A percentile compares a stretch with the other conserved stretches of the same genome.
Conservation (phyloP, 805 yeast genomes). For the Ogataea dorogensis region DNA sequence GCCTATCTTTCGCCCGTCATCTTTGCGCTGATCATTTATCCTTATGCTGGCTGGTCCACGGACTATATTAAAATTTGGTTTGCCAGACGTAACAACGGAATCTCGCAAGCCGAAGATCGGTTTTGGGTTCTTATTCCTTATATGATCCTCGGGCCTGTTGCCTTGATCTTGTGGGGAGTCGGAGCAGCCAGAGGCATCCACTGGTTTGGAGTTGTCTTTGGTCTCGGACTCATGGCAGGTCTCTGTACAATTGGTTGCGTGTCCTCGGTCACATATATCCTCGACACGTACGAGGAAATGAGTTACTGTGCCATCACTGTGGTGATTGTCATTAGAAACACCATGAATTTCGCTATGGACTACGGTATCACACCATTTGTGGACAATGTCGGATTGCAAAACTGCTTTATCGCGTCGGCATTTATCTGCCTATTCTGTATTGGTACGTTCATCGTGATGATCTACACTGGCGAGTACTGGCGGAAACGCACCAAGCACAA, state of each 20-base stretch:
- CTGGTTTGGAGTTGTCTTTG: conserved; percentile 56
- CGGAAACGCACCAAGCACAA: conserved; percentile 33
- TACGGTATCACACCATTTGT: conserved; percentile 64
- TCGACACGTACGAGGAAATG: conserved; percentile 56
- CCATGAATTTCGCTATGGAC: conserved; percentile 57
- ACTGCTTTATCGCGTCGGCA: conserved; percentile 56
- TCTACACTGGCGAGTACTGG: conserved; percentile 37
- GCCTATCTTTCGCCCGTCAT: conserved; percentile 53
- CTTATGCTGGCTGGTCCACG: conserved; percentile 47
- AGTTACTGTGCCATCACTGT: conserved; percentile 54
- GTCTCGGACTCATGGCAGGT: conserved; percentile 58
- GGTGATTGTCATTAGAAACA: conserved; percentile 54
- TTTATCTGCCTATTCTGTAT: conserved; percentile 49
- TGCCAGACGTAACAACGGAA: conserved; percentile 50
- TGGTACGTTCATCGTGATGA: conserved; percentile 43
- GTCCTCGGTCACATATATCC: conserved; percentile 49
- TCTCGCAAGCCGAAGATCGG: conserved; percentile 57
- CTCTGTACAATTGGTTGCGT: conserved; percentile 52
- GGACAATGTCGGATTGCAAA: conserved; percentile 48
- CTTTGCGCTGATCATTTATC: conserved; percentile 43
- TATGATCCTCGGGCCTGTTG: conserved; percentile 50
- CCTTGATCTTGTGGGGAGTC: conserved; percentile 61
- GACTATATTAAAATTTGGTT: conserved; percentile 49
- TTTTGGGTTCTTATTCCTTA: conserved; percentile 49
- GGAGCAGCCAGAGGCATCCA: conserved; percentile 55